Evolutionary conservation across 257 asterid genomes (phyloP), one percentile per base, ranked within the genome.

Genomic region (Rhazya stricta): DNA sequence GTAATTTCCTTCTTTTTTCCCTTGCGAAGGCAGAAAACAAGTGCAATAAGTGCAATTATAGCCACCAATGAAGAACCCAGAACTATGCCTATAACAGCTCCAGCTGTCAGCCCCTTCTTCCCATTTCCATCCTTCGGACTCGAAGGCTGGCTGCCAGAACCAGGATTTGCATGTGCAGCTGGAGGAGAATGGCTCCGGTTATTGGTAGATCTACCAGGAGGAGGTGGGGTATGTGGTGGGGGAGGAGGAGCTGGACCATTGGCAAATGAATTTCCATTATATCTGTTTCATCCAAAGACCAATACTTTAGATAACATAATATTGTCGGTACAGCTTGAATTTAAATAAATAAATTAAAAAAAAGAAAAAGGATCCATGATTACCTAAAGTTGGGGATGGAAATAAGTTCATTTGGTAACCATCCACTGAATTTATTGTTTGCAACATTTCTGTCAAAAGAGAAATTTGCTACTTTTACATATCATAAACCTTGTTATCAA

Each of bases 191-290:
- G 87, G 62, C 63, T 82, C 69, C 71, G 76, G 62, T 83, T 84
- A 67, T 83, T 84, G 73, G 69, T 82, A 66, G 88, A 76, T 80
- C 93, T 82, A 80, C 96, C 93, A 0, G 94, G 95, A 74, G 99
- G 97, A 66, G 98, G 98, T 43, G 98, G 75, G 74, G 92, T 84
- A 74, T 83, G 87, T 67, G 97, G 96, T 51, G 96, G 98, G 25
- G 97, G 93, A 46, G 96, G 99, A 80, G 98, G 94, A 83, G 98
- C 98, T 13, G 97, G 98, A 74, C 91, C 90, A 81, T 90, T 91
- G 74, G 87, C 65, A 81, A 95, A 95, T 73, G 89, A 51, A 79
- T 95, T 95, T 57, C 99, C 99, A 73, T 75, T 81, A 29, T 85
- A 90, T 81, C 99, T 95, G 91, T 75, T 84, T 73, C 15, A 77